Evolutionary conservation across 2,329 filamentous ascomycete species (phyloP), one percentile per base, ranked within the genome.

Genomic region (Ascochyta viciae-villosae): DNA sequence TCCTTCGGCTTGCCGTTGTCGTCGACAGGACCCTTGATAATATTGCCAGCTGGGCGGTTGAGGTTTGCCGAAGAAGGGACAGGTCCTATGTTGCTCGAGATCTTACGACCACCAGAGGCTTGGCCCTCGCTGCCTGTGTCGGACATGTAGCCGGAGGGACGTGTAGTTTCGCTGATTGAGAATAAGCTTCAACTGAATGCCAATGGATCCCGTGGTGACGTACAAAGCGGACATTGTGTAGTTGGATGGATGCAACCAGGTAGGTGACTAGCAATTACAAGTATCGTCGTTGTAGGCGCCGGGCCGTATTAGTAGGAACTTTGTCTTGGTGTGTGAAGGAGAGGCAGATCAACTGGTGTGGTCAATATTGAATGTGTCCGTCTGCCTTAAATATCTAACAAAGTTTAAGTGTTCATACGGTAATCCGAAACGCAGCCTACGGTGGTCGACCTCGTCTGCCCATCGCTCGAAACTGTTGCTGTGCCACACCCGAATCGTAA

Each of bases 21-120:
- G 58, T 86, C 83, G 29, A 81, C 80, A 13, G 84, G 80, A 10
- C 85, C 85, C 71, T 81, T 83, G 59, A 87, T 80, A 31, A 87
- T 80, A 52, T 65, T 68, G 38, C 69, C 71, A 19, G 68, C 77
- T 16, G 78, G 77, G 39, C 75, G 72, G 35, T 74, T 73, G 13
- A 80, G 68, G 56, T 75, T 70, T 10, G 73, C 67, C 12, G 76
- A 77, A 1, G 76, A 74, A 9, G 77, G 76, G 1, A 76, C 67
- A 9, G 70, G 66, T 3, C 64, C 65, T 15, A 67, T 57, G 55
- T 65, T 67, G 50, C 61, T 63, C 37, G 69, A 57, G 39, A 73
- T 58, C 59, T 73, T 77, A 51, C 75, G 72, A n/a, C 72, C 70
- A 33, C 75, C 74, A 13, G 70, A 67, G n/a, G 76, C 74, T 61